Base-by-base conservation (phyloP, 495 filamentous ascomycete genomes). In the Penicillium verhagenii region DNA sequence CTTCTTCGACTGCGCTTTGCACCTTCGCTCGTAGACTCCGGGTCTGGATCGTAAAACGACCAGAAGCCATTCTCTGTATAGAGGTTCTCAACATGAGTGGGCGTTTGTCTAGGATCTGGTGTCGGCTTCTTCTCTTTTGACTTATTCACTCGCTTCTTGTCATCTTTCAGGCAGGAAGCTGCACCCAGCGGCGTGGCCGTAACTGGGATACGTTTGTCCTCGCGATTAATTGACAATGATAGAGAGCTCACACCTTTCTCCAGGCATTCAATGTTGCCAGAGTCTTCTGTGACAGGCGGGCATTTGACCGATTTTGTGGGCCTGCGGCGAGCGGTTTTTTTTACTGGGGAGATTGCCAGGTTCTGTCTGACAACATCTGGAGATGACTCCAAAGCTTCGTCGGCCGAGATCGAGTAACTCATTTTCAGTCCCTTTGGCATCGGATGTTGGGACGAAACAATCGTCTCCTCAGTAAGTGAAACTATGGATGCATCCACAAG, bases 1-100 rank as follows among this genome's bases (percentile, higher is more conserved):
- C 16, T 16, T 14, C 11, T 35, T 16, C 16, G 33, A 5, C 11
- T 14, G 16, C 14, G 33, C 13, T 35, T 35, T 35, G 13, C 33
- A 13, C 33, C 33, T 13, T 35, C 14, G 6, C 13, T 9, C 26
- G 16, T 14, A 31, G 26, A 18, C 47, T 57, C n/a, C n/a, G n/a
- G 20, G 28, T 35, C 11, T 4, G 46, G 47, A 4, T 59, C 29
- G 5, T 72, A 69, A 25, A 68, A 49, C 0, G 53, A 61, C 74
- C 74, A 77, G 46, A 69, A 74, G 6, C 74, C 74, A 49, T 67
- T 52, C 24, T 45, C 54, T 10, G 58, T 51, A 33, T 53, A 63
- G 40, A 75, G 50, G 21, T 63, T 70, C 42, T 72, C 70, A 14
- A 69, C n/a, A 39, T 76, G 52, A 0, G 54, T 57, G 2, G 20